Percentiles rank a stretch among this genome's conserved stretches.
phyloP scores from a whole-genome alignment of 257 asterid genomes.

The Forsythia viridissima region DNA sequence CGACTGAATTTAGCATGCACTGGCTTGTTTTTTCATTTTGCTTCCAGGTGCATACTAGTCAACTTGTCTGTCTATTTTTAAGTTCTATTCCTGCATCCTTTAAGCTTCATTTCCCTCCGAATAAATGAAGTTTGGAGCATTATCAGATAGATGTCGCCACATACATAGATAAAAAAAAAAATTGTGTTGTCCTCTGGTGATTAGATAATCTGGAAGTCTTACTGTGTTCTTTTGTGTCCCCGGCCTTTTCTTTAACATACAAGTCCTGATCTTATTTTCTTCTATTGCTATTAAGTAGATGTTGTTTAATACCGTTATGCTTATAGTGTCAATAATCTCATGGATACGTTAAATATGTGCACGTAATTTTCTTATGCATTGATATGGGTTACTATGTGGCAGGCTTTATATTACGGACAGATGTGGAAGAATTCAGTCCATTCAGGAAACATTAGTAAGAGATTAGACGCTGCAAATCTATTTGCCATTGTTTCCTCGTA shows the following conservation, averaged over 20 bases:
- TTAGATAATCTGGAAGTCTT: not conserved
- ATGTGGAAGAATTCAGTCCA: not conserved
- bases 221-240: not conserved
- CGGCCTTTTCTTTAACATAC: not conserved
- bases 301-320: conserved; percentile 7
- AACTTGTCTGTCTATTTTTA: conserved; percentile 11
- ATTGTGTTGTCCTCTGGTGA: not conserved
- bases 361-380: not conserved
- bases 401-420: not conserved
- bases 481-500: not conserved
- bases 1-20: conserved; percentile 13
- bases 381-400: not conserved
- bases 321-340: not conserved
- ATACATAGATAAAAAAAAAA: not conserved
- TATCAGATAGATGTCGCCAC: not conserved
- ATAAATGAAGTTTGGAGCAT: not conserved
- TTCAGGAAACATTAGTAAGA: not conserved
- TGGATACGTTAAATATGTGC: conserved; percentile 4
- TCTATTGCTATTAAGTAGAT: not conserved
- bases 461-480: not conserved
- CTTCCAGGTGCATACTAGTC: conserved; percentile 19
- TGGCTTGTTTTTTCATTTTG: conserved; percentile 5
- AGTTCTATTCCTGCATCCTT: not conserved
- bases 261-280: not conserved
- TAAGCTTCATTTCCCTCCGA: not conserved